Evolutionary conservation across 2,329 filamentous ascomycete genomes (phyloP).

Genomic region (Penicillium sp.): DNA sequence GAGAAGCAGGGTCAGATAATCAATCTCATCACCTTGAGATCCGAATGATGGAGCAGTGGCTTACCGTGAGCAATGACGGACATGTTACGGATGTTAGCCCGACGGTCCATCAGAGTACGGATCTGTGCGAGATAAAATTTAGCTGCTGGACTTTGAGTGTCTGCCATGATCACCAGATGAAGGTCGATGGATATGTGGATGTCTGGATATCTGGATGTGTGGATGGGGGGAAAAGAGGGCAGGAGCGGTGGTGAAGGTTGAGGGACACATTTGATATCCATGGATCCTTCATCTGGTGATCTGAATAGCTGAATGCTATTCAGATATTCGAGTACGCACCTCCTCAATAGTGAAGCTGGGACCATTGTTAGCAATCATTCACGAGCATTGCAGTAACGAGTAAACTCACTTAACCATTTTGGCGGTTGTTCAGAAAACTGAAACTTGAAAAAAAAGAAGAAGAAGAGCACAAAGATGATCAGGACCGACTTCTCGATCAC

Average conservation of each 20-base stretch:
- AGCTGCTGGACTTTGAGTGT: background rate
- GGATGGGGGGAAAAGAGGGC: background rate
- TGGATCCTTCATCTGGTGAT: background rate
- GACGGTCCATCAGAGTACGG: slow-evolving; percentile 52
- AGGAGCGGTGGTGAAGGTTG: background rate
- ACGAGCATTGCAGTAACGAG: background rate
- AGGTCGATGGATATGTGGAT: background rate
- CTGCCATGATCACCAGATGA: background rate
- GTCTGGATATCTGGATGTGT: no score
- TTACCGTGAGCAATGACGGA: slow-evolving; percentile 98
- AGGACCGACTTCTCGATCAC: slow-evolving; percentile 49
- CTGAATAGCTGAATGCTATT: background rate
- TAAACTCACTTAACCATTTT: slow-evolving; percentile 99
- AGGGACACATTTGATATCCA: background rate
- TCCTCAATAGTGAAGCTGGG: slow-evolving; percentile 96
- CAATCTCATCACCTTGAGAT: background rate
- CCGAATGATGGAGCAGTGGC: slow-evolving; percentile 23
- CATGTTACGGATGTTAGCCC: slow-evolving; percentile 83
- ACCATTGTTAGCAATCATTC: background rate
- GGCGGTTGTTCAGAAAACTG: slow-evolving; percentile 63
- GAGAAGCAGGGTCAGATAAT: slow-evolving; percentile 10
- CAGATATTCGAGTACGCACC: slow-evolving; percentile 50
- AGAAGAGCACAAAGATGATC: slow-evolving; percentile 43
- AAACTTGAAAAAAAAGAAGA: slow-evolving; percentile 32
- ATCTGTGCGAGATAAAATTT: slow-evolving; percentile 33